Conservation (phyloP, 192 early-diverging fungal species). For the Gaertneriomyces semiglobifer region DNA sequence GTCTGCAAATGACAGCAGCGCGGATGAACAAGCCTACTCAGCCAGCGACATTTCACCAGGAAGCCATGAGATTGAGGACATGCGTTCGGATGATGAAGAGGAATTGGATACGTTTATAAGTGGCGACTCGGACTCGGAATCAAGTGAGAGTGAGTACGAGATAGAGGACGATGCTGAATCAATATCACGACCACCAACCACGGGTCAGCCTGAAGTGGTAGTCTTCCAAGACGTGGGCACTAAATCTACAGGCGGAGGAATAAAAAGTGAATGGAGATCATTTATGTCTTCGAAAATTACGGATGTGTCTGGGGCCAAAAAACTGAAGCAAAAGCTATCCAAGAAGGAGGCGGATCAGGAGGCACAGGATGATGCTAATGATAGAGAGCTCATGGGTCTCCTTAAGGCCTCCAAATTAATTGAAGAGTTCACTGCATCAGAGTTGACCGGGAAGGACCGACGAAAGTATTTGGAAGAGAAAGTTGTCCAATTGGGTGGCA, state of each 20-base stretch:
- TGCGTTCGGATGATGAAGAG: conserved; percentile 21
- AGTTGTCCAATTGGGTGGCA: conserved; percentile 43
- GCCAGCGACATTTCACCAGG: not conserved
- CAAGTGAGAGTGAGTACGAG: not conserved
- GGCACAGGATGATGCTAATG: conserved; percentile 41
- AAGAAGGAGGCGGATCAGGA: conserved; percentile 28
- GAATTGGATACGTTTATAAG: not conserved
- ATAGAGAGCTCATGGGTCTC: conserved; percentile 48
- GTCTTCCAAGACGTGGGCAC: conserved; percentile 17
- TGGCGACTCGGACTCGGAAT: conserved; percentile 1
- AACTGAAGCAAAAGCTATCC: not conserved
- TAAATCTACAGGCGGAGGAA: not conserved
- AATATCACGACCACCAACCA: not conserved
- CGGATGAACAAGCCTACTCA: not conserved
- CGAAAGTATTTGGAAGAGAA: conserved; percentile 33
- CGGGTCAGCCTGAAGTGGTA: conserved; percentile 5
- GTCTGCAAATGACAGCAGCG: not conserved
- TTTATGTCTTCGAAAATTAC: conserved; percentile 24
- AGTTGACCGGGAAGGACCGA: conserved; percentile 46
- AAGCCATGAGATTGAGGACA: conserved; percentile 11
- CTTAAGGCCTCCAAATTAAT: conserved; percentile 44
- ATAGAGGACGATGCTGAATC: conserved; percentile 1
- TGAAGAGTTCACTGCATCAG: conserved; percentile 40
- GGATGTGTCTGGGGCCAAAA: not conserved
- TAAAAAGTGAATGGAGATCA: conserved; percentile 1